Evolutionary conservation across 352 stramenopile genomes (phyloP).

Genomic region (Pythium phragmiticola): DNA sequence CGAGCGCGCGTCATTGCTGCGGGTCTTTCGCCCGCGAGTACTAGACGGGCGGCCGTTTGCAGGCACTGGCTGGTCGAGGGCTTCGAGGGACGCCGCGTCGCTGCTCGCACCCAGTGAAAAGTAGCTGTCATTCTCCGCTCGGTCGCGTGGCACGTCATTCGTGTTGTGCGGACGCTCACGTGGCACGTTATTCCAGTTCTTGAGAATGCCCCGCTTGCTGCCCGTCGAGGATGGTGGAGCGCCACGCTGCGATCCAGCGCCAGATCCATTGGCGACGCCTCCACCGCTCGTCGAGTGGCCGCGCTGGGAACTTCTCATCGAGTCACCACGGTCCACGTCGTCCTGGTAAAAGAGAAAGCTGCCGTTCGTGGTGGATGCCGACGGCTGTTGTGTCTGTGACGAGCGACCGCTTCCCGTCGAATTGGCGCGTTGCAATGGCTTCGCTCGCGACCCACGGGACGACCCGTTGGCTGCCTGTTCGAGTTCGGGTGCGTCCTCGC

Average conservation of each 20-base stretch:
- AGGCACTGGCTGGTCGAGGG: neutral
- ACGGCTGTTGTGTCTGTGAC: neutral
- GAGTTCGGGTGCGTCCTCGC: neutral
- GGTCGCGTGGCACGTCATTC: constrained; percentile 19
- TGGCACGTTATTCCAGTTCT: constrained; percentile 26
- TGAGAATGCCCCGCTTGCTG: constrained; percentile 23
- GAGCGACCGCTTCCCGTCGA: neutral
- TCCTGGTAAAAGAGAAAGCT: constrained; percentile 31
- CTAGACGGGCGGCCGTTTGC: neutral
- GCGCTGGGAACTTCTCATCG: constrained; percentile 10
- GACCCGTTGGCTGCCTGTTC: neutral
- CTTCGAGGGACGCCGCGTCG: constrained; percentile 11
- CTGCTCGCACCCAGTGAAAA: constrained; percentile 15
- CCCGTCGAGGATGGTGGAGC: constrained; percentile 8
- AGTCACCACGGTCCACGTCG: constrained; percentile 19
- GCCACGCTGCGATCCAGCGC: neutral
- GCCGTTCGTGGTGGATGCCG: constrained; percentile 7
- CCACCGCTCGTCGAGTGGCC: neutral
- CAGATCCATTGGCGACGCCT: constrained; percentile 2
- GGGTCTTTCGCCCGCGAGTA: constrained; percentile 8
- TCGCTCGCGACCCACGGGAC: constrained; percentile 1
- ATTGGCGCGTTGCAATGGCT: constrained; percentile 1
- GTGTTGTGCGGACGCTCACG: constrained; percentile 16
- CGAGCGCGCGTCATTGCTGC: constrained; percentile 19
- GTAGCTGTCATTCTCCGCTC: constrained; percentile 20